Base-by-base conservation (phyloP, 2,329 filamentous ascomycete genomes). In the Arthrobotrys iridis region DNA sequence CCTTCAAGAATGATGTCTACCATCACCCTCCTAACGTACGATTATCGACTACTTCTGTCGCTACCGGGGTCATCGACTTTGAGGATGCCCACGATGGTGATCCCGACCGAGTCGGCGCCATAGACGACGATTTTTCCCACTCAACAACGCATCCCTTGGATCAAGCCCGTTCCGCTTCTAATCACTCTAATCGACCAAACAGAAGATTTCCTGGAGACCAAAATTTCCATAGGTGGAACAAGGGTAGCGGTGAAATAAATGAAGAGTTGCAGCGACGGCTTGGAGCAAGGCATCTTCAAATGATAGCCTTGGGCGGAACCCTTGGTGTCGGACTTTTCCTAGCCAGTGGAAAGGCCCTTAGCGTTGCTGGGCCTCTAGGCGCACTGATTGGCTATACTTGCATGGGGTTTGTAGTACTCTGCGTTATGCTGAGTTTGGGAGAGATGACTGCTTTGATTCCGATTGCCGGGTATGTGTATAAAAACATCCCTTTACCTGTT, bases 361-460 rank as follows among this genome's bases (percentile, higher is more conserved):
- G 82, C 10, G 80, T 84, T 0, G 83, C 83, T 0, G 84, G 83
- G 0, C 83, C 83, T 11, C 77, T 84, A 2, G 83, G 82, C 3
- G 82, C 78, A 1, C 82, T 84, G 58, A 79, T 84, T 3, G 83
- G 82, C 5, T 84, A 84, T 70, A 76, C 82, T 22, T 80, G 84
- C 66, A 85, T 83, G 2, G 84, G 84, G 0, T 82, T 84, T 76
- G 84, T 85, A 52, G 80, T 86, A n/a, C 85, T 82, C 78, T 84
- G 83, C 58, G 84, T 86, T 28, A 84, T 85, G 67, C 78, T 80
- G 64, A 80, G 79, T 18, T 77, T 82, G 70, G 82, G 81, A 33
- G 82, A 83, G 74, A 82, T 83, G 82, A 67, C 67, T 18, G 55
- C 74, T 24, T 37, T 77, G 20, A 72, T 77, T 35, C 72, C 74